A percentile compares a stretch with the other conserved stretches of the same genome.
Conservation (phyloP, 1,284 basidiomycete species). For the Microstroma glucosiphilum region DNA sequence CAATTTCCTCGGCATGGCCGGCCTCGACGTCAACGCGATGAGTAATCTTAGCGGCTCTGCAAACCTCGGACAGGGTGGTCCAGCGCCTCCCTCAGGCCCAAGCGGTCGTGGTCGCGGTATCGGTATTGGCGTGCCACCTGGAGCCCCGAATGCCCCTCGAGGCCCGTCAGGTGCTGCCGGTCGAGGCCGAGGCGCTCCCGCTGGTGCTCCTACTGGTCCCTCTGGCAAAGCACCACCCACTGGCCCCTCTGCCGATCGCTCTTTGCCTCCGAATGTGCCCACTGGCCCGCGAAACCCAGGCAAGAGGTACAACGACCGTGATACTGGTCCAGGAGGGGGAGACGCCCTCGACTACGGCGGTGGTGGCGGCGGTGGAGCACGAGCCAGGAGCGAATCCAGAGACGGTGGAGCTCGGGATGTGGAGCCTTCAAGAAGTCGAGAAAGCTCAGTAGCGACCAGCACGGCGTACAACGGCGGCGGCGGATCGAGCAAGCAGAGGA, state of each 20-base stretch:
- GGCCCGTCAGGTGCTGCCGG: not conserved
- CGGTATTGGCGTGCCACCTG: not conserved
- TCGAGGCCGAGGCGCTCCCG: not conserved
- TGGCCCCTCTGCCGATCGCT: constrained; percentile 16
- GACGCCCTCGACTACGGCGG: constrained; percentile 45
- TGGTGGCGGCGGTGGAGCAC: not conserved
- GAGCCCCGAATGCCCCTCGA: not conserved
- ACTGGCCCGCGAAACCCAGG: constrained; percentile 35
- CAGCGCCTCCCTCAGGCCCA: not conserved
- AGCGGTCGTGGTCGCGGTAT: constrained; percentile 4
- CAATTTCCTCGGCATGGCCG: constrained; percentile 15
- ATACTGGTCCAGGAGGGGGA: constrained; percentile 32
- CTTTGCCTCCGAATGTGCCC: constrained; percentile 30
- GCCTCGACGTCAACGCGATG: not conserved
- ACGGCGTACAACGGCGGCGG: not conserved
- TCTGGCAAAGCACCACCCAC: constrained; percentile 11
- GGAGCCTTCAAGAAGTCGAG: not conserved
- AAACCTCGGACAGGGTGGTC: not conserved
- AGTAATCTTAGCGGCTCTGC: not conserved
- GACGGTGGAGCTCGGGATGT: not conserved
- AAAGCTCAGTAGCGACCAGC: not conserved
- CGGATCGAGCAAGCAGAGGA: not conserved
- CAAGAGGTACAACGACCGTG: constrained; percentile 44
- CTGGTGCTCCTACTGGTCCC: not conserved
- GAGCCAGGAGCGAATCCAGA: not conserved